phyloP scores from a whole-genome alignment of 73 alveolate genomes.

The Paramecium pentaurelia region DNA sequence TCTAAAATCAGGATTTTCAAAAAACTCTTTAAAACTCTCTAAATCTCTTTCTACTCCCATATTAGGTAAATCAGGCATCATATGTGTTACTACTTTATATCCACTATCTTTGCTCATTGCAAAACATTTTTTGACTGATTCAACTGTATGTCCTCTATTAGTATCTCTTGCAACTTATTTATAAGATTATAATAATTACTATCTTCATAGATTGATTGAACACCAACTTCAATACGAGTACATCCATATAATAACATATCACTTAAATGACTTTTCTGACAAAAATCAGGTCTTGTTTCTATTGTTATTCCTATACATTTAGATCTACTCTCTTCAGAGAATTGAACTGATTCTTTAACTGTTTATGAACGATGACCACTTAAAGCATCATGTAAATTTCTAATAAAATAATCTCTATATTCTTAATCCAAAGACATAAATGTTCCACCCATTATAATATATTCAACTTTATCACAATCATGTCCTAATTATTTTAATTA shows the following conservation, averaged over 20 bases:
- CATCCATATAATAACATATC: constrained; percentile 97
- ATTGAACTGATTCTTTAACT: constrained; percentile 91
- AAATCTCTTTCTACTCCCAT: constrained; percentile 97
- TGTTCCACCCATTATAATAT: constrained; percentile 99
- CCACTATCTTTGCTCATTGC: constrained; percentile 94
- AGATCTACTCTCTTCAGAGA: constrained; percentile 93
- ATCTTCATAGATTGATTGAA: constrained; percentile 95
- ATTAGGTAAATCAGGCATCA: constrained; percentile 99
- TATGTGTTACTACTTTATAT: constrained; percentile 93
- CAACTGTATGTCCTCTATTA: constrained; percentile 97
- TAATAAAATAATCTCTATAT: constrained; percentile 97
- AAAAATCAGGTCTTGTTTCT: constrained; percentile 98
- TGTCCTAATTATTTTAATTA: constrained; percentile 96
- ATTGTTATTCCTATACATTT: constrained; percentile 97
- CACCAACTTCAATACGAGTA: constrained; percentile 97
- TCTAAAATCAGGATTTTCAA: constrained; percentile 96
- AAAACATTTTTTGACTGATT: constrained; percentile 92
- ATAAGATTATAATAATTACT: background rate
- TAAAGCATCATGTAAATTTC: constrained; percentile 97
- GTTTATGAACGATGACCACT: constrained; percentile 92
- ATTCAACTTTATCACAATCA: constrained; percentile 97
- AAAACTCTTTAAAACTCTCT: constrained; percentile 95
- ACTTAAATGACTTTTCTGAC: constrained; percentile 88
- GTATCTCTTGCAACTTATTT: constrained; percentile 92
- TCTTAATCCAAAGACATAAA: constrained; percentile 88